Base-by-base conservation (phyloP, 2,329 filamentous ascomycete genomes). In the Aspergillus tanneri region DNA sequence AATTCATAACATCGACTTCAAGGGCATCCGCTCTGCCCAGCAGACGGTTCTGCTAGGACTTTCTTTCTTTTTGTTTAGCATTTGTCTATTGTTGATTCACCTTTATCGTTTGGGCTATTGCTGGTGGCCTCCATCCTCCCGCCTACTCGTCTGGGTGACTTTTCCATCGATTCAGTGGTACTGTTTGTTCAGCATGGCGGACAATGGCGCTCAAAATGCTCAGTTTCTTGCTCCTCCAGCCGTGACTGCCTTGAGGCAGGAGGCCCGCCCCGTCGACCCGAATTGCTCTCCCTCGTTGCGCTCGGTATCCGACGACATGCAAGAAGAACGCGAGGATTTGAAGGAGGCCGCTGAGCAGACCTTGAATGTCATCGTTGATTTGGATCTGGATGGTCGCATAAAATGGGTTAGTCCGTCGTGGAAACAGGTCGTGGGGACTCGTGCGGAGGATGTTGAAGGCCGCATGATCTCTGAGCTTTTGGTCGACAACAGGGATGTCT, bases 401-500 rank as follows among this genome's bases (percentile, higher is more conserved):
- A 87, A 90, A 72, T 99, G 93, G 89, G 91, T 95, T 61, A 97
- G 92, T 68, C 89, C 91, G 10, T 96, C 92, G 12, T 99, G 93
- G 93, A 82, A 83, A 52, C 90, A 97, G 62, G 87, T 99, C 41
- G 86, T 97, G 52, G 93, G 93, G 49, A 92, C 88, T 3, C 74
- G 81, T 36, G 80, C 85, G 30, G 84, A 87, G 35, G 79, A 82
- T 6, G 83, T 96, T 42, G 80, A 87, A 58, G 89, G 89, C 49
- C 85, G 82, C 56, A 79, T 84, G 52, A 90, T 99, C 55, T 80
- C 87, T 47, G 87, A 96, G 47, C 72, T 96, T 41, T 81, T 97
- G 53, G 77, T 90, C 56, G 88, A 87, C 52, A 87, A 95, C 71
- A 87, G 86, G 59, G 79, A 80, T 52, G 83, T 86, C 47, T 99